Conservation (phyloP, 495 filamentous ascomycete species). For the Achaetomiella virescens region DNA sequence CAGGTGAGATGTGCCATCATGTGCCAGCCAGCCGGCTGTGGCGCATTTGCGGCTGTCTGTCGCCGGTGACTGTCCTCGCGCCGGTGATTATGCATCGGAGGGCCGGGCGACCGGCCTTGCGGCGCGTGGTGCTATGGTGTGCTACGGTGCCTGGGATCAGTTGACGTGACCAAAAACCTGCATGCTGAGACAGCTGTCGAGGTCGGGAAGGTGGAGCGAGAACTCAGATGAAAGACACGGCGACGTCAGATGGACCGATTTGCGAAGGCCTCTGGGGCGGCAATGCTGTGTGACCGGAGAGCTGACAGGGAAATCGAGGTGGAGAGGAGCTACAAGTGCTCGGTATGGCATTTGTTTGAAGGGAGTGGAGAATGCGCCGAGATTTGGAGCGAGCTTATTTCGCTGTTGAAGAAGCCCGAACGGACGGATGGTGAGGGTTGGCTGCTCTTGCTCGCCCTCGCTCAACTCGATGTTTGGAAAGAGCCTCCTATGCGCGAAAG, state of each 20-base stretch:
- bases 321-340: not conserved
- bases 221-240: too few species aligned
- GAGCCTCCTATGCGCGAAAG: too few species aligned
- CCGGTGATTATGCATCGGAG: not conserved
- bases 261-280: not conserved
- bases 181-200: not conserved
- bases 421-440: too few species aligned
- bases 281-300: not conserved
- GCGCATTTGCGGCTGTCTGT: not conserved
- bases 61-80: slow-evolving; percentile 2
- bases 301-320: not conserved
- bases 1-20: not conserved
- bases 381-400: too few species aligned
- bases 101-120: not conserved
- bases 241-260: not conserved
- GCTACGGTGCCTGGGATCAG: too few species aligned
- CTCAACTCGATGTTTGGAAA: too few species aligned
- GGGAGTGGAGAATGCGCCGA: not conserved
- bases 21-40: not conserved
- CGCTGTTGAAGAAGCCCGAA: too few species aligned
- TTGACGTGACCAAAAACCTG: not conserved
- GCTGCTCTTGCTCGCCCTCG: too few species aligned
- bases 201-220: not conserved
- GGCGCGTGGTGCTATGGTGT: not conserved
- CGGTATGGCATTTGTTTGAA: not conserved